Percentiles rank a stretch among this genome's conserved stretches.
phyloP scores from a whole-genome alignment of 1,284 basidiomycete genomes.

The Tausonia pullulans region DNA sequence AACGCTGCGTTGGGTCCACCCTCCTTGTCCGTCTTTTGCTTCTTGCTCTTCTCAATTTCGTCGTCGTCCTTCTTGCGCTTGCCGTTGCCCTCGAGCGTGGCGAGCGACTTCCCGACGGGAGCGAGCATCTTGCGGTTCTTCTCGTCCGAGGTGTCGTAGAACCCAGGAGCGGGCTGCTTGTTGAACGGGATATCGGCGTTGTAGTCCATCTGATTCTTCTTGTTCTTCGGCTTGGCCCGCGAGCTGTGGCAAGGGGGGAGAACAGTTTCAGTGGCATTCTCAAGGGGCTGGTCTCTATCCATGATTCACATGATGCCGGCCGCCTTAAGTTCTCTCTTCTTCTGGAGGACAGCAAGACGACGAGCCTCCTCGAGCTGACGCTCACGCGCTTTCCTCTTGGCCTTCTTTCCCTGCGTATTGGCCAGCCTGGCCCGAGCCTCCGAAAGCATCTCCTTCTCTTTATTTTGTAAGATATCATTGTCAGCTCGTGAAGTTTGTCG shows the following conservation, averaged over 20 bases:
- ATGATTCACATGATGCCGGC: conserved; percentile 81
- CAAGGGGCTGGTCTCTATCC: no score
- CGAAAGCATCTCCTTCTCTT: conserved; percentile 99
- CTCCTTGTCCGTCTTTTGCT: conserved; percentile 46
- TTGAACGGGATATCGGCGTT: conserved; percentile 98
- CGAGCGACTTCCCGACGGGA: conserved; percentile 82
- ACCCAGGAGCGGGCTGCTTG: conserved; percentile 87
- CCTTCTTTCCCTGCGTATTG: conserved; percentile 99
- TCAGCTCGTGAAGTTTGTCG: not conserved
- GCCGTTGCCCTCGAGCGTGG: conserved; percentile 80
- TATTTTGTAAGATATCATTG: conserved; percentile 14
- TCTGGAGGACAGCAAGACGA: conserved; percentile 86
- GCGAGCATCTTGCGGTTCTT: conserved; percentile 76
- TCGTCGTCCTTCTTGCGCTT: conserved; percentile 60
- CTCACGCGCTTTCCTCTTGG: conserved; percentile 95
- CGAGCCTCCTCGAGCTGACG: conserved; percentile 92
- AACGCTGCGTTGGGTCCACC: conserved; percentile 76
- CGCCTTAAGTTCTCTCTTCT: conserved; percentile 94
- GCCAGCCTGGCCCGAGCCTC: conserved; percentile 95
- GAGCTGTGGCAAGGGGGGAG: not conserved
- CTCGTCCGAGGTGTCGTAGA: conserved; percentile 95
- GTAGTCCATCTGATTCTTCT: conserved; percentile 93
- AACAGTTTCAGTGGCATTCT: no score
- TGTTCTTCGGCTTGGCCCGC: conserved; percentile 58
- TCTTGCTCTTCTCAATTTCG: conserved; percentile 75